Evolutionary conservation across 75 land plant genomes (phyloP).

Genomic region (Selaginella moellendorffii): DNA sequence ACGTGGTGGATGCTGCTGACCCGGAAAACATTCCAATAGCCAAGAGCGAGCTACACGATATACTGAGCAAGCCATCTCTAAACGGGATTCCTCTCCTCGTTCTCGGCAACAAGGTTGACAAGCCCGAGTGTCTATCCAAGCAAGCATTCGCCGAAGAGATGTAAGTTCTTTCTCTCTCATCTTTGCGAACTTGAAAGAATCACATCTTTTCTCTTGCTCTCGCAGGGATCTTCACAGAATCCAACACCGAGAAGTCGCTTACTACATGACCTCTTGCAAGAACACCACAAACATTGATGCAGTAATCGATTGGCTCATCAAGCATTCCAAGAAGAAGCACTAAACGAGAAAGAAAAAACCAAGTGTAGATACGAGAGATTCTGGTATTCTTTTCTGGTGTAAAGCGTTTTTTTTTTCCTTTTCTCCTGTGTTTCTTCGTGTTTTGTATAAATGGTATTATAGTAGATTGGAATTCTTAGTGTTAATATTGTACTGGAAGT

Average conservation of each 20-base stretch:
- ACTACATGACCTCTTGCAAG: slow-evolving; percentile 7
- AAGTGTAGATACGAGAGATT: too few species aligned
- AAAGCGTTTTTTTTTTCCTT: too few species aligned
- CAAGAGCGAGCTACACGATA: neutral
- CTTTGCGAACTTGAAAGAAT: too few species aligned
- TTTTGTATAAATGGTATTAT: too few species aligned
- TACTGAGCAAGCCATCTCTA: neutral
- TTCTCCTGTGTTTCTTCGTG: too few species aligned
- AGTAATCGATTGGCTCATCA: slow-evolving; percentile 7
- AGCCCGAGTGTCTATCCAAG: neutral
- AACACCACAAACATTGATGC: slow-evolving; percentile 7
- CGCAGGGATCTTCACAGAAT: neutral
- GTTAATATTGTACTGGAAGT: too few species aligned
- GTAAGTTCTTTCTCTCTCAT: too few species aligned
- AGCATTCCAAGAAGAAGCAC: too few species aligned
- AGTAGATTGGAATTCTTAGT: too few species aligned
- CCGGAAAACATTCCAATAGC: neutral
- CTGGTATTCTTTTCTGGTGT: too few species aligned
- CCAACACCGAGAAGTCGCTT: slow-evolving; percentile 1
- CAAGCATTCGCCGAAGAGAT: neutral
- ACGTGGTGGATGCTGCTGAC: slow-evolving; percentile 11
- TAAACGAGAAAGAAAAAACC: too few species aligned
- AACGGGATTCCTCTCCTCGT: neutral
- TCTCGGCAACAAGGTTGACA: neutral
- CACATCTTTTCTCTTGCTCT: neutral